These are phyloP conservation scores for Diaporthe sp. DNA, from an alignment of 2,329 filamentous ascomycete genomes.

Conservation along the genomic window DNA sequence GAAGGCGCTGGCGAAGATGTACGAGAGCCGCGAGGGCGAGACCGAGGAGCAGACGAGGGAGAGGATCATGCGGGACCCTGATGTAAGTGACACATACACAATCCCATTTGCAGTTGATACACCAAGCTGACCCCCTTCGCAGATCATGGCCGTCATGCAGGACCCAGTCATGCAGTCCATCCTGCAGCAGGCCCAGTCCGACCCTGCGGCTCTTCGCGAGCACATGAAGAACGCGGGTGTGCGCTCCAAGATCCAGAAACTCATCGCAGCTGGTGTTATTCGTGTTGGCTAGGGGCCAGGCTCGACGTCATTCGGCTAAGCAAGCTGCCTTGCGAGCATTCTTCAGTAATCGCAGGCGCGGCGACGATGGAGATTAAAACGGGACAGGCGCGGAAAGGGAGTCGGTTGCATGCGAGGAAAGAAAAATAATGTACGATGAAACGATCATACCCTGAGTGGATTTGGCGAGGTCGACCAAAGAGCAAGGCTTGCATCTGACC, in stretches of 20 bases:
- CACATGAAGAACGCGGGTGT: constrained; percentile 96
- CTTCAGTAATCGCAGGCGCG: background rate
- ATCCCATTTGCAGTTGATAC: background rate
- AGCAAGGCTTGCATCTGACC: background rate
- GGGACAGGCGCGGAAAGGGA: background rate
- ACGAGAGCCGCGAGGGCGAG: constrained; percentile 91
- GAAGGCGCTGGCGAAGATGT: constrained; percentile 93
- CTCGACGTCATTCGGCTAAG: background rate
- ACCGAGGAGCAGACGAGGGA: constrained; percentile 96
- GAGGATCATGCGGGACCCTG: constrained; percentile 89
- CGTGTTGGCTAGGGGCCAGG: constrained; percentile 70
- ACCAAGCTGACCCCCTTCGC: constrained; percentile 18
- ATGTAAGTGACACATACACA: constrained; percentile 69
- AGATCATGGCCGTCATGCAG: constrained; percentile 91
- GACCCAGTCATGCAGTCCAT: constrained; percentile 99
- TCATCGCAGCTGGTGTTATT: constrained; percentile 94
- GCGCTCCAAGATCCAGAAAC: constrained; percentile 90
- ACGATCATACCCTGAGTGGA: constrained; percentile 38
- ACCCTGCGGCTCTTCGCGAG: constrained; percentile 92
- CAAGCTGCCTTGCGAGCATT: background rate
- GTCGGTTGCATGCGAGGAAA: background rate
- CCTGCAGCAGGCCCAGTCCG: constrained; percentile 93
- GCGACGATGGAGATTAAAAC: too few species aligned
- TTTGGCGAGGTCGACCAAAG: background rate
- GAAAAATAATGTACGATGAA: constrained; percentile 35